Base-by-base conservation (phyloP, 345 rosid genomes). In the Erysimum cheiranthoides region DNA sequence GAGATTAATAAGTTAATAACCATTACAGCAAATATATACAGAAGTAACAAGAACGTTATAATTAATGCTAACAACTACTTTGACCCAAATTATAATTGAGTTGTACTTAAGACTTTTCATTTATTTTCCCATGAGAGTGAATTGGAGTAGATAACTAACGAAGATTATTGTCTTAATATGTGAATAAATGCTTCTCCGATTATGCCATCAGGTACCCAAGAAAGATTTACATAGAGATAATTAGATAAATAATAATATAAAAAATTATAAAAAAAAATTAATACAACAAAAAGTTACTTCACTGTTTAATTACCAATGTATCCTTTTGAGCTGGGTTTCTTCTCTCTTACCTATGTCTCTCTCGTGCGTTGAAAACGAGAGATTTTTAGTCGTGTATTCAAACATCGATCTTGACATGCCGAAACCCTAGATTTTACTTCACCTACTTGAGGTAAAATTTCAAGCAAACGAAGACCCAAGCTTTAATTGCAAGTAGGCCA, bases 401-500 rank as follows among this genome's bases (percentile, higher is more conserved):
- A 59, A 30, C 64, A 68, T 13, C 1, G 70, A 76, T 50, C 57
- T 59, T 25, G 65, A 72, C 17, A 39, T 30, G 32, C 53, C 25
- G 25, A 65, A 68, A 52, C 13, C 18, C 61, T 62, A 61, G 40
- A 63, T 66, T 70, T 56, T 61, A 65, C 66, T 70, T 65, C 70
- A 69, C 77, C 79, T 56, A 73, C 81, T 54, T 10, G 66, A 52
- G 70, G 61, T 62, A 5, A 80, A 74, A 49, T 45, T 21, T 73
- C 25, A 66, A 66, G 78, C 73, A 56, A 70, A 50, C 13, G 18
- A 62, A 2, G 66, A 47, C 59, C 66, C 52, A 69, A 82, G 86
- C 95, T 77, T 89, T 89, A 82, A 85, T 81, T 87, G 90, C 84
- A 71, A 81, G 88, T 81, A 76, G 78, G 86, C 71, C 73, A 77